A percentile compares a stretch with the other conserved stretches of the same genome.
Conservation (phyloP, 169 alveolate species). For the Plasmodium vivax region DNA sequence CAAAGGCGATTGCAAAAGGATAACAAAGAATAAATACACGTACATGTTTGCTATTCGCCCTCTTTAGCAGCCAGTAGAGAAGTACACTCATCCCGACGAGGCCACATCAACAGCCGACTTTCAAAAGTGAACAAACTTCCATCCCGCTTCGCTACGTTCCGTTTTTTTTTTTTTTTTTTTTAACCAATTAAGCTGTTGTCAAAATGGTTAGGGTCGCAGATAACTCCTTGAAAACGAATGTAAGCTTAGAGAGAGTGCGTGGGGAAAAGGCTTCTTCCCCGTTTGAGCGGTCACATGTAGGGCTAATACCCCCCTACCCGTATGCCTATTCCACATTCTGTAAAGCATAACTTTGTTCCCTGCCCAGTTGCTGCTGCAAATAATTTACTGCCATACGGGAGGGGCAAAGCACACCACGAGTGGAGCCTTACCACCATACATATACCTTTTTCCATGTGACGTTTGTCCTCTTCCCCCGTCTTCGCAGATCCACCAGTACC, state of each 20-base stretch:
- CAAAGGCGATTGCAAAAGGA: neutral
- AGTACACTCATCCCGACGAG: neutral
- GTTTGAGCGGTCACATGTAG: neutral
- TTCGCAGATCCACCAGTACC: conserved; percentile 89
- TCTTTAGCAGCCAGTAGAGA: neutral
- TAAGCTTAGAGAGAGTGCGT: neutral
- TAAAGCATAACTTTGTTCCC: neutral
- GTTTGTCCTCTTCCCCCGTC: neutral
- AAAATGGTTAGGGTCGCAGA: conserved; percentile 53
- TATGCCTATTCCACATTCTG: neutral
- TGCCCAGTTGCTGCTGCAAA: neutral
- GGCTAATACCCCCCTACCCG: neutral
- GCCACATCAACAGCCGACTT: neutral
- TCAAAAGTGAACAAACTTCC: neutral
- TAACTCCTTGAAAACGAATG: conserved; percentile 46
- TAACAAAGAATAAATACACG: neutral
- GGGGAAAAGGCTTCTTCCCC: neutral
- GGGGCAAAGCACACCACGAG: neutral
- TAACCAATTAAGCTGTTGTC: neutral
- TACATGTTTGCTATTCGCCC: neutral
- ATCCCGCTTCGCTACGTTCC: neutral
- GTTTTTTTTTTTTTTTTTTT: neutral
- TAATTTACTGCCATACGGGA: neutral
- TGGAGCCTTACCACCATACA: neutral
- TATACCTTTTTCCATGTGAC: neutral